Base-by-base conservation (phyloP, 352 stramenopile species). In the Phytophthora pistaciae region DNA sequence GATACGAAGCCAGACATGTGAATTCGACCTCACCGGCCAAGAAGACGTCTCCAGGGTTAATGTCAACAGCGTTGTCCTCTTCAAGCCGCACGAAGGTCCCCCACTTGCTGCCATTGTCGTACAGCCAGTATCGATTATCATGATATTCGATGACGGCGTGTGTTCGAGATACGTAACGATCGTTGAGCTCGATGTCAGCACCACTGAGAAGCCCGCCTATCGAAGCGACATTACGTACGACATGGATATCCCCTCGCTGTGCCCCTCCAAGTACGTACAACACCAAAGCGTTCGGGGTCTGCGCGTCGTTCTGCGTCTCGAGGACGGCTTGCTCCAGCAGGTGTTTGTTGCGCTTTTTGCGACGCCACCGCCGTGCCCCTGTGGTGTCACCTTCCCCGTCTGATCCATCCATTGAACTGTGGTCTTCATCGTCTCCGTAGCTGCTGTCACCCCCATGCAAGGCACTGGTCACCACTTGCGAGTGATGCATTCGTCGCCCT, bases 211-310 rank as follows among this genome's bases (percentile, higher is more conserved):
- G 57, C 8, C 74, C 74, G 6, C 87, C 87, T 25, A 95, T 74
- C 1, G 81, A 79, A 11, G 84, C 83, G 14, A 90, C 74, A 60
- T 93, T 92, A 3, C 80, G 77, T 5, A 95, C 86, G 6, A 95
- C 80, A 42, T 93, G 84, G 23, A 95, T 90, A 58, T 95, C 87
- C 16, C 87, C 87, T 16, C 87, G 84, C 38, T 95, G 91, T 6
- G 83, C 79, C 0, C 87, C 85, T 0, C 85, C 88, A n/a, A 95
- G 80, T n/a, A 92, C 79, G 69, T 95, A 95, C 48, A 93, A 53
- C 9, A 95, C 87, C 25, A 92, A 64, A 11, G 87, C 85, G 38
- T 85, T 89, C 7, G 75, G 44, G 25, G 92, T 62, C 9, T 88
- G 70, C 1, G 57, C 25, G 40, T 90, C 89, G 11, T 84, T 78